These are phyloP conservation scores for Chenopodium album DNA, from an alignment of 148 eudicot species.

Conservation along the genomic window DNA sequence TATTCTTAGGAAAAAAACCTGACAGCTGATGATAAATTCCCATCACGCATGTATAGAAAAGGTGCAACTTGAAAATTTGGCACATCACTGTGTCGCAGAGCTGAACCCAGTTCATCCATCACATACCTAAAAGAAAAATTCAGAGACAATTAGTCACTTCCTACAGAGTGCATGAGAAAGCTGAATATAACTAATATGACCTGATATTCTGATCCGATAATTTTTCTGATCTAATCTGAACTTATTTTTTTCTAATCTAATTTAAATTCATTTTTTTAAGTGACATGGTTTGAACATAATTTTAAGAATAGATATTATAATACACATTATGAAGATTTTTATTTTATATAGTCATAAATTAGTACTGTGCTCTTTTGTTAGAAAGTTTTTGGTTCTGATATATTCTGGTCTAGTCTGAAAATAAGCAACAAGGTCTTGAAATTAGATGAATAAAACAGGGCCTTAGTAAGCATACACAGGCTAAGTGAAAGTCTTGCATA, in stretches of 20 bases:
- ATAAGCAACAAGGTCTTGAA: not conserved
- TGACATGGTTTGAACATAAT: too few species aligned
- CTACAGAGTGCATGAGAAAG: not conserved
- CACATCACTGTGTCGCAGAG: conserved; percentile 87
- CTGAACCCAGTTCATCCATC: conserved; percentile 99
- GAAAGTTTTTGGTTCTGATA: too few species aligned
- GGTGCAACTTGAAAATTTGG: conserved; percentile 85
- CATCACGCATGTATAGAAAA: conserved; percentile 95
- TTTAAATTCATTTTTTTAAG: too few species aligned
- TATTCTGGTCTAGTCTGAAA: too few species aligned
- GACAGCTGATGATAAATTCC: conserved; percentile 81
- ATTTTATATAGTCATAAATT: too few species aligned
- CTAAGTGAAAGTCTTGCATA: not conserved
- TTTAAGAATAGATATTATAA: too few species aligned
- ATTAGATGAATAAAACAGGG: not conserved
- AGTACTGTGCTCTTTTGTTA: too few species aligned
- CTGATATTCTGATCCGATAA: too few species aligned
- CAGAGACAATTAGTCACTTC: conserved; percentile 18
- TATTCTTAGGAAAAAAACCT: conserved; percentile 47
- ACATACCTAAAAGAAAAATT: conserved; percentile 62
- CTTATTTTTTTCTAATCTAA: too few species aligned
- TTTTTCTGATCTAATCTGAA: too few species aligned
- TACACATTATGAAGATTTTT: too few species aligned
- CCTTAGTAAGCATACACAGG: not conserved
- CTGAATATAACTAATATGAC: too few species aligned